Evolutionary conservation across 176 grass and related monocot species (phyloP).

Genomic region (Dactylis glomerata): DNA sequence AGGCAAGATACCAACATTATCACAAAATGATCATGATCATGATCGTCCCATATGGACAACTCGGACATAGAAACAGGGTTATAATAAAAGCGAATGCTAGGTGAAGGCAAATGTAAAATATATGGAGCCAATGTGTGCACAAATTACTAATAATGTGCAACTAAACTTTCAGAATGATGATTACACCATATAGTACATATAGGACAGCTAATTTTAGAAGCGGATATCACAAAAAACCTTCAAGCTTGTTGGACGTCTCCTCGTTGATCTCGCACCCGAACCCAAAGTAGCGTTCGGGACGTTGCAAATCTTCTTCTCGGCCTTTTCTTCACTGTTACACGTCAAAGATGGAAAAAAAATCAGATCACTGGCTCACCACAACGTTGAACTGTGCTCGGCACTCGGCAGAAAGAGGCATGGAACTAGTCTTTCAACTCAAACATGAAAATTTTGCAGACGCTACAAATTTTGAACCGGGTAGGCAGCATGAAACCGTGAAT

Average conservation of each 20-base stretch:
- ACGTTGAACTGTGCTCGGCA: background rate
- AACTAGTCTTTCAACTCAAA: background rate
- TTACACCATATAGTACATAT: too few relatives aligned
- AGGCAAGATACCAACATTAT: too few relatives aligned
- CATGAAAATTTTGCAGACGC: too few relatives aligned
- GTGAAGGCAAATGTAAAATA: too few relatives aligned
- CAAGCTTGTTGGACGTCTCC: slow-evolving; percentile 94
- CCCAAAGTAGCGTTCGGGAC: slow-evolving; percentile 86
- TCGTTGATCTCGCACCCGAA: slow-evolving; percentile 88
- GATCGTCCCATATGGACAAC: too few relatives aligned
- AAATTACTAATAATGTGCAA: too few relatives aligned
- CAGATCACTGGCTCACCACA: background rate
- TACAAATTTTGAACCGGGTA: background rate
- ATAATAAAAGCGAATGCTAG: too few relatives aligned
- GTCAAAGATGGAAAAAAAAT: background rate
- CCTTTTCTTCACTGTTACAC: slow-evolving; percentile 63
- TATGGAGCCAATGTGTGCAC: too few relatives aligned
- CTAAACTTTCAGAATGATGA: too few relatives aligned
- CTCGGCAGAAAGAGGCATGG: background rate
- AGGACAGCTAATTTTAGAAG: background rate
- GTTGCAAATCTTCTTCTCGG: slow-evolving; percentile 88
- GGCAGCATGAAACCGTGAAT: too few relatives aligned
- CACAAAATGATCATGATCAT: too few relatives aligned
- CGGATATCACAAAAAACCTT: slow-evolving; percentile 31
- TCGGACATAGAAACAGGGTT: too few relatives aligned